Evolutionary conservation across 768 basidiomycete species (phyloP).

Genomic region (Auricularia auricula-judae): DNA sequence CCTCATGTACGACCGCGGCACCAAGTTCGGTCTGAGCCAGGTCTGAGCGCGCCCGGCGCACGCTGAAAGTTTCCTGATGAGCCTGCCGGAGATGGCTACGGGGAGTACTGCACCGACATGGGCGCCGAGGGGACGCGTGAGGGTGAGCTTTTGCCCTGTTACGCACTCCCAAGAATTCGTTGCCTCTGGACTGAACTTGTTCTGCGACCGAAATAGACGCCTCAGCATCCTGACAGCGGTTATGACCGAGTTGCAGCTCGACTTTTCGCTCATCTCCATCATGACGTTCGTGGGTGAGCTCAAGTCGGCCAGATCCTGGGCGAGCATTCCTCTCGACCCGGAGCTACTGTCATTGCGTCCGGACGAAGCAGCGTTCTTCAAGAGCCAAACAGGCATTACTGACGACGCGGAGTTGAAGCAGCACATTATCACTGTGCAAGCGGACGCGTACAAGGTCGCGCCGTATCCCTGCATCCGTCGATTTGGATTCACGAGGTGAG

Average conservation of each 20-base stretch:
- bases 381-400: constrained; percentile 5
- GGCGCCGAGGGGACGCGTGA: constrained; percentile 57
- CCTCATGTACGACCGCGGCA: constrained; percentile 75
- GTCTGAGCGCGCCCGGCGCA: constrained; percentile 72
- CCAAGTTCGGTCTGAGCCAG: constrained; percentile 80
- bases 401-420: constrained; percentile 4
- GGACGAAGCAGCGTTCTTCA: constrained; percentile 7
- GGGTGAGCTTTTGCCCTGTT: constrained; percentile 51
- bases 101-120: constrained; percentile 81
- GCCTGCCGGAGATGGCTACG: constrained; percentile 64
- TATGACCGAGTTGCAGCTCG: no score
- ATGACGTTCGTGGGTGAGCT: background rate
- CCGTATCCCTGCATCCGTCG: constrained; percentile 8
- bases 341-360: constrained; percentile 1
- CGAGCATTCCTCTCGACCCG: constrained; percentile 2
- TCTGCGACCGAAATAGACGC: no score
- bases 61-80: constrained; percentile 85
- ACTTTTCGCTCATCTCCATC: no score
- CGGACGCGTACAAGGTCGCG: constrained; percentile 6
- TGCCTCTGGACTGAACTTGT: background rate
- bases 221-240: no score
- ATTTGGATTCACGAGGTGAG: constrained; percentile 5
- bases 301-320: background rate
- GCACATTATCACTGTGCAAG: constrained; percentile 5
- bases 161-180: constrained; percentile 57